A percentile compares a stretch with the other conserved stretches of the same genome.
Conservation (phyloP, 176 grass and related monocot genomes). For the Phyllostachys edulis region DNA sequence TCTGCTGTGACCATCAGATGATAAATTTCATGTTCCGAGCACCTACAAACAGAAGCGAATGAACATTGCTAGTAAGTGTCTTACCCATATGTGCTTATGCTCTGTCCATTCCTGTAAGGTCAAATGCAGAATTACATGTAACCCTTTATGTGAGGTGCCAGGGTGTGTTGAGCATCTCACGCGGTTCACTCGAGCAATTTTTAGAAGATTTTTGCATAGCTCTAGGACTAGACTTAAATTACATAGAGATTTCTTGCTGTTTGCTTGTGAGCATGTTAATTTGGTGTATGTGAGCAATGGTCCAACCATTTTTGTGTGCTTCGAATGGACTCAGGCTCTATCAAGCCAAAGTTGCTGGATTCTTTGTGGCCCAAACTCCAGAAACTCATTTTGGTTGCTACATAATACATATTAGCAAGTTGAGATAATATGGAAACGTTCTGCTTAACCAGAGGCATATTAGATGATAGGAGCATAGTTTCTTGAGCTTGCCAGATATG, state of each 20-base stretch:
- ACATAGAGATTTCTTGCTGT: neutral
- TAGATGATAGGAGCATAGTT: neutral
- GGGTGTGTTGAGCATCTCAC: neutral
- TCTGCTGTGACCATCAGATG: constrained; percentile 21
- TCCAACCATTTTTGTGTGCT: neutral
- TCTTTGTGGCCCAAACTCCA: neutral
- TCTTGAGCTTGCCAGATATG: neutral
- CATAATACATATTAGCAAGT: neutral
- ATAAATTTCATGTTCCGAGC: neutral
- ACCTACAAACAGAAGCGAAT: neutral
- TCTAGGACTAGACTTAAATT: neutral
- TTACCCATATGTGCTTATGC: neutral
- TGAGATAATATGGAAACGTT: neutral
- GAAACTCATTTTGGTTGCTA: neutral
- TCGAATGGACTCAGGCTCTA: neutral
- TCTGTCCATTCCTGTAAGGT: neutral
- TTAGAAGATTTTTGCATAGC: neutral
- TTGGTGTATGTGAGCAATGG: neutral
- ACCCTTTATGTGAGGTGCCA: neutral
- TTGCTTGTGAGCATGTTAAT: neutral
- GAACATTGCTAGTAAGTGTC: constrained; percentile 9
- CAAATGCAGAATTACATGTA: constrained; percentile 7
- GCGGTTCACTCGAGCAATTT: neutral
- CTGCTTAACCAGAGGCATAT: neutral
- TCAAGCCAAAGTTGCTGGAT: neutral